phyloP scores from a whole-genome alignment of 768 basidiomycete species.

The Kwoniella mangroviensis region DNA sequence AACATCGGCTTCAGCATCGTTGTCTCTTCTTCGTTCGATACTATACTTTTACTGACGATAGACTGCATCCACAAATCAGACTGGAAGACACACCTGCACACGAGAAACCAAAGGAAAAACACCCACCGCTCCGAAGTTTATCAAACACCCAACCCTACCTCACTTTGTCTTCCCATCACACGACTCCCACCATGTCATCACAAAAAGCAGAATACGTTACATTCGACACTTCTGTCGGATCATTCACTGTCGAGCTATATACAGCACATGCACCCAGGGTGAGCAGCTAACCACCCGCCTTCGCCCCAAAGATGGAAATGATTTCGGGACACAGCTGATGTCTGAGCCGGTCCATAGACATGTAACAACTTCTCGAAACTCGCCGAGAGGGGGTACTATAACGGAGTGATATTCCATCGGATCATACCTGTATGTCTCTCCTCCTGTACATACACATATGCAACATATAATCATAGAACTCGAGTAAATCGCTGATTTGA shows the following conservation, averaged over 20 bases:
- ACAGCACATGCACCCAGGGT: slow-evolving; percentile 85
- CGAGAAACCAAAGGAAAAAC: no score
- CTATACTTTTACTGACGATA: no score
- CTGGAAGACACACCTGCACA: no score
- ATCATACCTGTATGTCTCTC: slow-evolving; percentile 72
- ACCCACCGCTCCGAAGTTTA: no score
- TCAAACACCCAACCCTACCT: background rate
- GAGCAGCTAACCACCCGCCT: background rate
- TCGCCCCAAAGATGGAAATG: no score
- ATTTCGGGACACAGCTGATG: background rate
- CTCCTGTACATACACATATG: background rate
- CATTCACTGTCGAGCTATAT: slow-evolving; percentile 83
- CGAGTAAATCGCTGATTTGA: no score
- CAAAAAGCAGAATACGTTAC: slow-evolving; percentile 45
- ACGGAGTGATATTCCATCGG: slow-evolving; percentile 85
- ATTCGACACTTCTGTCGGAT: slow-evolving; percentile 57
- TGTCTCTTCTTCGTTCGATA: no score
- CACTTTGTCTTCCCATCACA: background rate
- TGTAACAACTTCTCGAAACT: slow-evolving; percentile 95
- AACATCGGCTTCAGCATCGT: no score
- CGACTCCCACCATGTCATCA: slow-evolving; percentile 29
- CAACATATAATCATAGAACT: no score
- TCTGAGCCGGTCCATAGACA: slow-evolving; percentile 63
- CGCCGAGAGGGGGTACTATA: slow-evolving; percentile 90
- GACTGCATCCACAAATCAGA: no score